Evolutionary conservation across 2,329 filamentous ascomycete genomes (phyloP).

Genomic region (Trichophyton verrucosum): DNA sequence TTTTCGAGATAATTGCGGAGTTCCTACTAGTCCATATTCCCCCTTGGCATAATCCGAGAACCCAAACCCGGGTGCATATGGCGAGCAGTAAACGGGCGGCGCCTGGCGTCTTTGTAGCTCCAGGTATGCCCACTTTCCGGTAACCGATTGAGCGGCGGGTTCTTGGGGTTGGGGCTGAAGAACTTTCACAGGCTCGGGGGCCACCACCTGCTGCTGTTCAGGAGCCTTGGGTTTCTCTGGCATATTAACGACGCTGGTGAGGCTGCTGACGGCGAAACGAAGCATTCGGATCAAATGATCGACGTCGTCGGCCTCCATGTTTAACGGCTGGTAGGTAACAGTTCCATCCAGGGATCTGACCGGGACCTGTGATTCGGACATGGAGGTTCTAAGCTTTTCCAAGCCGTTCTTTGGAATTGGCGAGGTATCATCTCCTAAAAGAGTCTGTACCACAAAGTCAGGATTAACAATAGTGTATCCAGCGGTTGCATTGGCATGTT

Average conservation of each 20-base stretch:
- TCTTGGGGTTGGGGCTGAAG: constrained; percentile 5
- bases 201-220: constrained; percentile 25
- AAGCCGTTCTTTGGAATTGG: constrained; percentile 30
- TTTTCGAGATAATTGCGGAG: constrained; percentile 25
- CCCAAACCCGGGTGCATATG: constrained; percentile 33
- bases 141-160: constrained; percentile 10
- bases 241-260: constrained; percentile 22
- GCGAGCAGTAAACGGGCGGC: constrained; percentile 31
- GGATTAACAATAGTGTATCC: constrained; percentile 33
- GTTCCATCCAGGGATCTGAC: constrained; percentile 28
- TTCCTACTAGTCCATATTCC: constrained; percentile 26
- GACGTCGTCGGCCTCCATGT: constrained; percentile 34
- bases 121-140: constrained; percentile 29
- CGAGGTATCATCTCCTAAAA: constrained; percentile 31
- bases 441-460: constrained; percentile 32
- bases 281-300: constrained; percentile 33
- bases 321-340: constrained; percentile 28
- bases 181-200: constrained; percentile 20
- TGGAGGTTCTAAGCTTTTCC: constrained; percentile 33
- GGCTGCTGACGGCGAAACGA: constrained; percentile 31
- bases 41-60: constrained; percentile 32
- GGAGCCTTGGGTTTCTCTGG: constrained; percentile 27
- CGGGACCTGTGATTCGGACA: constrained; percentile 34
- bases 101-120: constrained; percentile 28
- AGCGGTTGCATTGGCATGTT: constrained; percentile 34